phyloP scores from a whole-genome alignment of 495 filamentous ascomycete species.

The Hypoxylon rickii region DNA sequence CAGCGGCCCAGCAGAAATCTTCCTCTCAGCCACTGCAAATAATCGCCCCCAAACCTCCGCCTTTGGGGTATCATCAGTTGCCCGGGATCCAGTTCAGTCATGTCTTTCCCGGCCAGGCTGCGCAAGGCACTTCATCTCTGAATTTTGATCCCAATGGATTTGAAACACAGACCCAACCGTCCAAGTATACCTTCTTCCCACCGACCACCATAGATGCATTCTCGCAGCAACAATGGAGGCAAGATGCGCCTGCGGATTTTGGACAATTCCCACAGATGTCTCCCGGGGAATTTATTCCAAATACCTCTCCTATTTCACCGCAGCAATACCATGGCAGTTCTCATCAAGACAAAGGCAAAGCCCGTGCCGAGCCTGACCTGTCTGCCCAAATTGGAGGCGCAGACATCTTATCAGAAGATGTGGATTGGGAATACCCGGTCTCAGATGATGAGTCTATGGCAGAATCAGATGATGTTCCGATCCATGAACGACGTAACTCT shows the following conservation, averaged over 20 bases:
- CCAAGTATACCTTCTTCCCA: slow-evolving; percentile 41
- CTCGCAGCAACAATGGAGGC: slow-evolving; percentile 37
- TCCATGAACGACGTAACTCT: slow-evolving; percentile 35
- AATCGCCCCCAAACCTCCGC: slow-evolving; percentile 49
- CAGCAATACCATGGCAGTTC: slow-evolving; percentile 9
- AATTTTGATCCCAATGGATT: slow-evolving; percentile 34
- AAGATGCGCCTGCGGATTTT: slow-evolving; percentile 19
- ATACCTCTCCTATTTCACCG: slow-evolving; percentile 1
- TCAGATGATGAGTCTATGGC: slow-evolving; percentile 55
- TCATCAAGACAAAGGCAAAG: slow-evolving; percentile 24
- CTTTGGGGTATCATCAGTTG: slow-evolving; percentile 34
- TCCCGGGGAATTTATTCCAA: slow-evolving; percentile 15
- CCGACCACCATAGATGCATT: slow-evolving; percentile 39
- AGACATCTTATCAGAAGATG: background rate
- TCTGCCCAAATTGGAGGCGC: background rate
- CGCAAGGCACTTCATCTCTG: slow-evolving; percentile 23
- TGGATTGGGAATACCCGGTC: slow-evolving; percentile 46
- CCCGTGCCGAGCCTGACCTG: slow-evolving; percentile 18
- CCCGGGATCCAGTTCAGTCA: slow-evolving; percentile 34
- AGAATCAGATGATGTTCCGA: slow-evolving; percentile 29
- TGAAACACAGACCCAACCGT: slow-evolving; percentile 41
- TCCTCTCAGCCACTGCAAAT: slow-evolving; percentile 42
- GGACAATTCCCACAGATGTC: slow-evolving; percentile 17
- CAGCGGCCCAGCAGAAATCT: slow-evolving; percentile 44
- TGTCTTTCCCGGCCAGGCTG: slow-evolving; percentile 34